phyloP scores from a whole-genome alignment of 139 green algal genomes.

The Coelastrella sp. region DNA sequence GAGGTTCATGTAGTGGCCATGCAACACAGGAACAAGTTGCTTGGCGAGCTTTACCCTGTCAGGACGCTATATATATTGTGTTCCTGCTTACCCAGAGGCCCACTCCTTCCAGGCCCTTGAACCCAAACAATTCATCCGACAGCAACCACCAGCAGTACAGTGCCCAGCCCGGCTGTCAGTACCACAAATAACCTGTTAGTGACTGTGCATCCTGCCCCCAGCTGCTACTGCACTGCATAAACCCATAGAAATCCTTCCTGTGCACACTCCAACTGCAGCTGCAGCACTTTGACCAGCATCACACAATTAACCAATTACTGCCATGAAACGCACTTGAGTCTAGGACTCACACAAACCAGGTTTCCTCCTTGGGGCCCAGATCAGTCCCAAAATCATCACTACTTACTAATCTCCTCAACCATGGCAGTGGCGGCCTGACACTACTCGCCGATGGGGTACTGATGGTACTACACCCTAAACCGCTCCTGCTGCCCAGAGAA shows the following conservation, averaged over 20 bases:
- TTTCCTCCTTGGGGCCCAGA: neutral
- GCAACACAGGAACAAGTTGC: too few relatives aligned
- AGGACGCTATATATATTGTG: too few relatives aligned
- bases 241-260: neutral
- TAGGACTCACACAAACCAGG: constrained; percentile 4
- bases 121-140: too few relatives aligned
- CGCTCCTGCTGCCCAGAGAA: constrained; percentile 4
- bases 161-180: too few relatives aligned
- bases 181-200: too few relatives aligned
- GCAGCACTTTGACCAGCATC: neutral
- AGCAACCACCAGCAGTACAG: too few relatives aligned
- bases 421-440: neutral
- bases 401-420: neutral
- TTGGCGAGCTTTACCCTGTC: too few relatives aligned
- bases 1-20: too few relatives aligned
- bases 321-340: neutral
- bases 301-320: neutral
- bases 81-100: too few relatives aligned
- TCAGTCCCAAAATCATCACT: constrained; percentile 5
- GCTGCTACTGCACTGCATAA: too few relatives aligned
- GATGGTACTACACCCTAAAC: neutral
- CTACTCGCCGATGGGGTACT: neutral
- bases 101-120: too few relatives aligned
- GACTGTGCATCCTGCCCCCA: too few relatives aligned
- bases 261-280: neutral